A percentile compares a stretch with the other conserved stretches of the same genome.
Evolutionary conservation across 1,139 yeast genomes (phyloP).

Genomic region (Saccharomyces pastorianus): DNA sequence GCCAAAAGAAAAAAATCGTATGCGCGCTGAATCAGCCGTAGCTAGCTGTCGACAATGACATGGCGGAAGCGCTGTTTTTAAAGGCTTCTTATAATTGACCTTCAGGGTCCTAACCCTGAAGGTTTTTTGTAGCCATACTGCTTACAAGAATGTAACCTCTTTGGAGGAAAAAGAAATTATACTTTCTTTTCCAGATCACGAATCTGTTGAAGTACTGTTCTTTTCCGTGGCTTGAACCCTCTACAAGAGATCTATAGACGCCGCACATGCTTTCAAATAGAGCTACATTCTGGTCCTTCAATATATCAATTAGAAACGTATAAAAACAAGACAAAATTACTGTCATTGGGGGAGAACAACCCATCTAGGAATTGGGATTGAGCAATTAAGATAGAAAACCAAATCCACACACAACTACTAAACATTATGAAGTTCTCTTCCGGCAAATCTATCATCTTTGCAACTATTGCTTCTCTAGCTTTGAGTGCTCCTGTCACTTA

Average conservation of each 20-base stretch:
- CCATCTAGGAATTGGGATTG: not conserved
- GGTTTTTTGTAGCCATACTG: not conserved
- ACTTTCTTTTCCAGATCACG: not conserved
- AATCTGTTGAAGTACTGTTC: not conserved
- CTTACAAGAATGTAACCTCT: not conserved
- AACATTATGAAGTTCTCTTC: not conserved
- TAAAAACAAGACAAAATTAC: not conserved
- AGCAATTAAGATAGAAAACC: not conserved
- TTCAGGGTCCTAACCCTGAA: not conserved
- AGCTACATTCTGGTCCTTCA: not conserved
- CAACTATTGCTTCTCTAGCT: not conserved
- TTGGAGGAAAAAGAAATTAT: not conserved
- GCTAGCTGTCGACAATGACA: not conserved
- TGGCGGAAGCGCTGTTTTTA: not conserved
- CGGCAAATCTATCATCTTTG: not conserved
- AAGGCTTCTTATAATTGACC: not conserved
- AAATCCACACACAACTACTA: not conserved
- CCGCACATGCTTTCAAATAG: not conserved
- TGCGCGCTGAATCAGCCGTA: not conserved
- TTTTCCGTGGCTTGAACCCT: not conserved
- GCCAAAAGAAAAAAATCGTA: not conserved
- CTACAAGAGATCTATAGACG: not conserved
- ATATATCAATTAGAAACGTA: not conserved
- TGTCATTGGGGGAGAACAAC: not conserved
- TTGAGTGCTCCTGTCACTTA: not conserved